Base-by-base conservation (phyloP, 352 stramenopile genomes). In the Pilasporangium apinafurcum region DNA sequence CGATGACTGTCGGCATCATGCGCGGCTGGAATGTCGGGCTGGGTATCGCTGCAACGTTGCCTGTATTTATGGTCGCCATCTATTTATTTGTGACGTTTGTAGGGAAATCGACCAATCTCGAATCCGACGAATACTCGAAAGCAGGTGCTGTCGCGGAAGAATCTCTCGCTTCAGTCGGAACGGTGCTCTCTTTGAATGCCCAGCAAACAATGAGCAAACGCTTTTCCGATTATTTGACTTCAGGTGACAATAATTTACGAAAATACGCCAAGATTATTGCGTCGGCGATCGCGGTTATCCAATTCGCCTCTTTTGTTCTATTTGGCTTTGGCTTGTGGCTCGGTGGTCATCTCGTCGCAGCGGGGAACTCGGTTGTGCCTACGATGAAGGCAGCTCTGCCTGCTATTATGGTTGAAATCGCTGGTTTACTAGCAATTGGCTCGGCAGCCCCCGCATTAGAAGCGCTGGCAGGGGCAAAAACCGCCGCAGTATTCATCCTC, bases 141-240 rank as follows among this genome's bases (percentile, higher is more conserved):
- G 59, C 65, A n/a, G 59, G 59, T 1, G 62, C 48, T 1, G 30
- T 78, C 21, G 65, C 65, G 13, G 62, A 78, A 36, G 65, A 78
- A 33, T 37, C 59, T 6, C 59, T 78, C n/a, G 52, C 49, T 0
- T 56, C 53, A 14, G 65, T 78, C n/a, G 53, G 59, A 28, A 78
- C 65, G 0, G 54, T 75, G 29, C 56, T 56, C 35, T 45, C 45
- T 2, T 78, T 75, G 50, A 65, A 65, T 30, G 47, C 44, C 6
- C 50, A 58, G 40, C 20, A 29, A 10, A 45, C 43, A 8, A 40
- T 58, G 16, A 17, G 44, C 24, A 29, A 33, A 4, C 46, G 52
- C 18, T 56, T 55, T 31, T 51, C 54, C 45, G 21, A 12, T 14
- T 60, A 46, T 28, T 29, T 60, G 22, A 44, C 38, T 33, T 48